Percentiles rank a stretch among this genome's conserved stretches.
Evolutionary conservation across 345 rosid species (phyloP).

Genomic region (Trapa bicornis): DNA sequence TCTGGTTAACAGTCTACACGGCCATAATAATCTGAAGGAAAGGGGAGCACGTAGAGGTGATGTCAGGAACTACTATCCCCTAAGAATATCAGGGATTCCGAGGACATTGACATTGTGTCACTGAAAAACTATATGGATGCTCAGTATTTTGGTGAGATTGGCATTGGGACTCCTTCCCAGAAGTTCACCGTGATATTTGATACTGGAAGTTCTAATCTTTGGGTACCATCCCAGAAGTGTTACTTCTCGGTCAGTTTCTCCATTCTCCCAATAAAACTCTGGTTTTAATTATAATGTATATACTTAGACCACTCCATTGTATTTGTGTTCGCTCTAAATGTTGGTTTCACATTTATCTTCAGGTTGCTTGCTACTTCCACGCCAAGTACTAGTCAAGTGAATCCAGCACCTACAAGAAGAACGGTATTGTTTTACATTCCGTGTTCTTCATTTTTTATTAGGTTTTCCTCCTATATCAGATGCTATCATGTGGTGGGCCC

Average conservation of each 20-base stretch:
- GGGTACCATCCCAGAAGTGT: constrained; percentile 94
- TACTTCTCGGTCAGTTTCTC: constrained; percentile 50
- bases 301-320: neutral
- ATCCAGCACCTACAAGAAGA: constrained; percentile 62
- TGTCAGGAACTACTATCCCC: constrained; percentile 24
- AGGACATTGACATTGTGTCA: constrained; percentile 53
- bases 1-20: constrained; percentile 35
- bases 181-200: constrained; percentile 86
- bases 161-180: constrained; percentile 79
- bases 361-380: constrained; percentile 71
- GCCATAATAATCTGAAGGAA: constrained; percentile 32
- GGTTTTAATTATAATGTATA: neutral
- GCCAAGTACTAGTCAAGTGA: constrained; percentile 54
- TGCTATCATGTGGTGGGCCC: neutral
- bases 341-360: constrained; percentile 11
- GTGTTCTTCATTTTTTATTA: neutral
- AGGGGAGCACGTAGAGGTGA: constrained; percentile 19
- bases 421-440: constrained; percentile 29
- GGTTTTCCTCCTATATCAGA: neutral
- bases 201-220: constrained; percentile 88
- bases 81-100: constrained; percentile 26
- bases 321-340: constrained; percentile 1
- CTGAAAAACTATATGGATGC: constrained; percentile 87
- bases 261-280: neutral
- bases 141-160: constrained; percentile 89